These are phyloP conservation scores for Tilletia setariae DNA, from an alignment of 1,284 basidiomycete genomes.

Conservation along the genomic window DNA sequence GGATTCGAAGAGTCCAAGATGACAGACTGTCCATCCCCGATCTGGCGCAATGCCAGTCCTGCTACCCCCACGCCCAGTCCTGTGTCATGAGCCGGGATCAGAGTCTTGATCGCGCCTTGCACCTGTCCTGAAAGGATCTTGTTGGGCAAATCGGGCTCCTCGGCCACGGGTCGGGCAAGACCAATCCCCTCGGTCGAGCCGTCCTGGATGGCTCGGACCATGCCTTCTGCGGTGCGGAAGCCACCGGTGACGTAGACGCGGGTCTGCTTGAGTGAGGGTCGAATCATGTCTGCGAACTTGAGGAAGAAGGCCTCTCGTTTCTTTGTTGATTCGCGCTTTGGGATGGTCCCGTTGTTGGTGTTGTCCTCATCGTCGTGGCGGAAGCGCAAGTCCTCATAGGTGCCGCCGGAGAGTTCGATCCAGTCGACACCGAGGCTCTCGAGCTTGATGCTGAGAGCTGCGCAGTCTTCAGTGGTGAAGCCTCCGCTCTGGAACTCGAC, in stretches of 20 bases:
- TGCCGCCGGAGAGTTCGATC: conserved; percentile 28
- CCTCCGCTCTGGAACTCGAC: conserved; percentile 41
- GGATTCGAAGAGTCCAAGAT: conserved; percentile 15
- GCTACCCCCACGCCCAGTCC: conserved; percentile 16
- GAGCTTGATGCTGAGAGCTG: conserved; percentile 19
- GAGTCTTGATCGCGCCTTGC: conserved; percentile 37
- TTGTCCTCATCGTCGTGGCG: conserved; percentile 17
- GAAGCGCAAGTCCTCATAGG: conserved; percentile 19
- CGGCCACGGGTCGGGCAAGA: conserved; percentile 58
- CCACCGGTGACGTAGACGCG: conserved; percentile 58
- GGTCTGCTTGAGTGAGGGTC: conserved; percentile 38
- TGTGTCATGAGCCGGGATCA: conserved; percentile 22
- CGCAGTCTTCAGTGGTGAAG: conserved; percentile 23
- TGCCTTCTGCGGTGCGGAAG: conserved; percentile 57
- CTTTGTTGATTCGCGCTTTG: conserved; percentile 55
- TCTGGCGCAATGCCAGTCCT: conserved; percentile 24
- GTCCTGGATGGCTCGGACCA: conserved; percentile 54
- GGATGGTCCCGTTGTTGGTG: no score
- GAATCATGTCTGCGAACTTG: conserved; percentile 31
- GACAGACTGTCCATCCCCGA: conserved; percentile 21
- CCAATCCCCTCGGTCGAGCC: conserved; percentile 57
- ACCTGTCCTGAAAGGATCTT: conserved; percentile 56
- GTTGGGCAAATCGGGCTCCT: conserved; percentile 58
- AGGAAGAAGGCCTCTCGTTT: conserved; percentile 57
- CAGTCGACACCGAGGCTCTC: conserved; percentile 25